Evolutionary conservation across 805 yeast genomes (phyloP), one percentile per base, ranked within the genome.

Genomic region (Candida ficus): DNA sequence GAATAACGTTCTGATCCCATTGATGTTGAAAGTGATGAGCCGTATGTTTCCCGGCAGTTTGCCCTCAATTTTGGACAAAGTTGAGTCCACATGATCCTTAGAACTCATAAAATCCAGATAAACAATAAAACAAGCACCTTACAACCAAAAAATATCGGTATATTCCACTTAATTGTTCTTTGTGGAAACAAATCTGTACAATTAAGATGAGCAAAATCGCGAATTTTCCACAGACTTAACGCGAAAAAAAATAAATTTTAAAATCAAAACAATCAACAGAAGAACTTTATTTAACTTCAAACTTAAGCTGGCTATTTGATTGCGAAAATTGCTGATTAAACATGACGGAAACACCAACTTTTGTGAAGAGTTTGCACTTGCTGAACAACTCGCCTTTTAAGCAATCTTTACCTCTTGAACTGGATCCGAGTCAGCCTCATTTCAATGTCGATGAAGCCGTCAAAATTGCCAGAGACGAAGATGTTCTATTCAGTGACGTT

Each of bases 1-100:
- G 57, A 82, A 77, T 22, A 91, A 64, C 0, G 96, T 89, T 38
- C 87, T 76, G 38, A 79, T 61, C 0, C 96, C 96, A 54, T 89
- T 91, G 34, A 88, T 83, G 60, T 89, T 91, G 70, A 88, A 91
- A 0, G 93, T 68, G 14, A 83, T 31, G 12, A 42, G 39, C 20
- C 47, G 32, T n/a, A 40, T 18, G 28, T 19, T 29, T 14, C 28
- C 12, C 7, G 32, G 12, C 2, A 13, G 12, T 17, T 39, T 43
- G 6, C 1, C 21, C 4, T 37, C 36, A 9, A 43, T 36, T 18
- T 20, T 35, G n/a, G 19, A 29, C 4, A 39, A 33, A 6, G 32
- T 25, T 4, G 34, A 5, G 13, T 37, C 26, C n/a, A 19, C 14
- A 7, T 17, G 12, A 8, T 22, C 28, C 26, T 29, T 20, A 5